phyloP scores from a whole-genome alignment of 2,329 filamentous ascomycete genomes.

The Hansfordia pulvinata region DNA sequence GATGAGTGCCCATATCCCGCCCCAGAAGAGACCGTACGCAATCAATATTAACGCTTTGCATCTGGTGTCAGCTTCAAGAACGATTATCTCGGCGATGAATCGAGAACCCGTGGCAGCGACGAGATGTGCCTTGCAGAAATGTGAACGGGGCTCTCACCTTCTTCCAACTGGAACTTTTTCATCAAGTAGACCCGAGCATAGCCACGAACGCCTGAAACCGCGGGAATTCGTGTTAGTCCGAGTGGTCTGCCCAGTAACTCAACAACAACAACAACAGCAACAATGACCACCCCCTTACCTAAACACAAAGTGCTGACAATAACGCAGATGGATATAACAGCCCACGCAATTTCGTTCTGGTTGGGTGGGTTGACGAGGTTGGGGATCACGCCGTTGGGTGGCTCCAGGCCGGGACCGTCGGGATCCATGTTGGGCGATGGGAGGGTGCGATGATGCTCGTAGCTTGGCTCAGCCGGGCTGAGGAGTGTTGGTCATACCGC shows the following conservation, averaged over 20 bases:
- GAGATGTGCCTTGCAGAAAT: not conserved
- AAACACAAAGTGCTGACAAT: slow-evolving; percentile 2
- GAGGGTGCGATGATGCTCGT: too few species aligned
- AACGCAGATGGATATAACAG: slow-evolving; percentile 5
- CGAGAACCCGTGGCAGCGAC: not conserved
- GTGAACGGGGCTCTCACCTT: not conserved
- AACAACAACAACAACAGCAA: slow-evolving; percentile 1
- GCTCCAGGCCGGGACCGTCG: slow-evolving; percentile 3
- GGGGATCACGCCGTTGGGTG: slow-evolving; percentile 4
- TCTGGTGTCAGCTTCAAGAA: not conserved
- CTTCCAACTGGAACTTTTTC: not conserved
- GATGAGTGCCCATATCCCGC: slow-evolving; percentile 5
- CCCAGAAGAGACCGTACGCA: not conserved
- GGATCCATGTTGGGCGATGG: not conserved
- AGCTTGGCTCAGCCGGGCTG: too few species aligned
- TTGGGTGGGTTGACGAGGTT: slow-evolving; percentile 7
- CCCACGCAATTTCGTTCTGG: slow-evolving; percentile 5
- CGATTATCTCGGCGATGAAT: not conserved
- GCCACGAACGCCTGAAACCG: too few species aligned
- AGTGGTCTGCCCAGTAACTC: not conserved
- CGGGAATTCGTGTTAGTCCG: not conserved
- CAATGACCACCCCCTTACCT: slow-evolving; percentile 3
- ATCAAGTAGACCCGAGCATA: too few species aligned
- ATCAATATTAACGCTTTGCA: not conserved
- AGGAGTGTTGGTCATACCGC: too few species aligned